Evolutionary conservation across 306 rosid genomes (phyloP).

Genomic region (Sophora flavescens): DNA sequence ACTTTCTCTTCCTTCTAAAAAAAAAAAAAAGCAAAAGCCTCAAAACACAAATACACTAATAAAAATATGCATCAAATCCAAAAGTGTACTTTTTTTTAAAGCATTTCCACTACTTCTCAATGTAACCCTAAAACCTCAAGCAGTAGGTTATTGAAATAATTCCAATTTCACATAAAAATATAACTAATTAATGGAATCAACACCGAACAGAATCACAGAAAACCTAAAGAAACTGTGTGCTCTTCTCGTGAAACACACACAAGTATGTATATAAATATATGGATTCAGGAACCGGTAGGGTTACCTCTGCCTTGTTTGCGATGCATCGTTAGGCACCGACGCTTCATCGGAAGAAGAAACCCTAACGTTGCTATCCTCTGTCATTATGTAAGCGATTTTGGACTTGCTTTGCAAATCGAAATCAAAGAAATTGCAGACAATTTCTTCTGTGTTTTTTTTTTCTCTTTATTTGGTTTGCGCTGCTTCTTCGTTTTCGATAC

Average conservation of each 20-base stretch:
- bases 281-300: background rate
- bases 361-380: conserved; percentile 68
- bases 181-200: conserved; percentile 17
- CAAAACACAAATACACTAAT: background rate
- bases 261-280: too few relatives aligned
- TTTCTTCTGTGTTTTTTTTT: background rate
- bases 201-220: background rate
- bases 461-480: background rate
- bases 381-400: conserved; percentile 47
- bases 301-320: conserved; percentile 86
- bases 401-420: conserved; percentile 20
- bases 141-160: background rate
- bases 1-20: conserved; percentile 87
- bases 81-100: background rate
- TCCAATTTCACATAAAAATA: background rate
- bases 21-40: background rate
- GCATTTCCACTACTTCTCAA: conserved; percentile 22
- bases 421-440: background rate
- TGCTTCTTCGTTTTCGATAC: conserved; percentile 26
- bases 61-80: conserved; percentile 9
- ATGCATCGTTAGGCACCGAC: conserved; percentile 51
- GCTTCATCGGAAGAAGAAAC: conserved; percentile 66
- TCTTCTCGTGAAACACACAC: background rate
- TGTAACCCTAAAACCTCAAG: conserved; percentile 15
- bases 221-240: background rate